Percentiles rank a stretch among this genome's conserved stretches.
These are phyloP conservation scores for Parmelia sp. DNA, from an alignment of 495 filamentous ascomycete genomes.

Conservation along the genomic window DNA sequence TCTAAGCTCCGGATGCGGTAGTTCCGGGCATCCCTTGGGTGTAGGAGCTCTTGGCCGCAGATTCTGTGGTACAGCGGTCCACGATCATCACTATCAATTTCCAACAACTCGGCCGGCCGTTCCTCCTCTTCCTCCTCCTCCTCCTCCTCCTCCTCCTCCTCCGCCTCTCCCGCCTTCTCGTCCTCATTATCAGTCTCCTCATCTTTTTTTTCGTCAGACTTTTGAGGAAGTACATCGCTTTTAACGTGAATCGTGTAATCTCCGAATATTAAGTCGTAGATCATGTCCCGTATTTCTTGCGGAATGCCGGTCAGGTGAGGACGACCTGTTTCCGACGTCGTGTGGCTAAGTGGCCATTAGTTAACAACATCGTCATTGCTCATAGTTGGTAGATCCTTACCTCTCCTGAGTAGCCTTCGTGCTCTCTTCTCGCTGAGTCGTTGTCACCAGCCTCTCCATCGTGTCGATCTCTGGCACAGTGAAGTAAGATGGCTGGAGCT, in stretches of 20 bases:
- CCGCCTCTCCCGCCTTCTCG: neutral
- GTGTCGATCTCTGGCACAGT: neutral
- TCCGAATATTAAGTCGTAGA: neutral
- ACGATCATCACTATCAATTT: neutral
- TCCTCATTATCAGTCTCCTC: neutral
- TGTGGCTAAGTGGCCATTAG: neutral
- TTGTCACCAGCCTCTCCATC: neutral
- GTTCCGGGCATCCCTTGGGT: neutral
- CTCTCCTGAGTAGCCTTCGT: neutral
- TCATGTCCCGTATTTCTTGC: neutral
- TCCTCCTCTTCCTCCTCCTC: neutral
- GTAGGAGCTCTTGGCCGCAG: neutral
- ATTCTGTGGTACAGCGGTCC: neutral
- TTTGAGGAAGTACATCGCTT: neutral
- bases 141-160: neutral
- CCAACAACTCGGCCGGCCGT: neutral
- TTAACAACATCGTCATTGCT: neutral
- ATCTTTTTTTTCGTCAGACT: neutral
- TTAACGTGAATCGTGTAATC: neutral
- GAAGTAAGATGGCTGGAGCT: neutral
- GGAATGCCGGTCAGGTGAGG: neutral
- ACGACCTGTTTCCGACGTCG: neutral
- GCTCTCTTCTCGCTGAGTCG: neutral
- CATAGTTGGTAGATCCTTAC: neutral
- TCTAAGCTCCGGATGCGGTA: neutral